phyloP scores from a whole-genome alignment of 2,329 filamentous ascomycete genomes.

The Zalaria sp. region DNA sequence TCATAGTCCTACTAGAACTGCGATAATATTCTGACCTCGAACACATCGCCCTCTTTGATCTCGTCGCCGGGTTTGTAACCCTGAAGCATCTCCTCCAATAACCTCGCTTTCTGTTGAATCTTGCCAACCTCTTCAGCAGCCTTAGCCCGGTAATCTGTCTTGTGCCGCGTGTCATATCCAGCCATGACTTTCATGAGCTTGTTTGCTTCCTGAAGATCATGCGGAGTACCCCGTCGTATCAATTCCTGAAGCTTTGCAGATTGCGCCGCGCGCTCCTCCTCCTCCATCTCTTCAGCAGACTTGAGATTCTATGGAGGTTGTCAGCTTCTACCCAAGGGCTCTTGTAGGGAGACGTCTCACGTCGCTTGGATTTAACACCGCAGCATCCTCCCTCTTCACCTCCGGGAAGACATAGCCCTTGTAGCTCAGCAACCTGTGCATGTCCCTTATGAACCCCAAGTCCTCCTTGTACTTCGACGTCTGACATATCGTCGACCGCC shows the following conservation, averaged over 20 bases:
- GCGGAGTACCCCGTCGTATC: conserved; percentile 79
- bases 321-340: background rate
- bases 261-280: conserved; percentile 86
- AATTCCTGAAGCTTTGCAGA: conserved; percentile 97
- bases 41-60: conserved; percentile 56
- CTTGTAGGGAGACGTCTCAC: conserved; percentile 23
- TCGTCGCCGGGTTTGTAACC: conserved; percentile 69
- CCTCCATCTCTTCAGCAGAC: conserved; percentile 97
- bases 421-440: conserved; percentile 90
- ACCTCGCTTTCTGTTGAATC: conserved; percentile 86
- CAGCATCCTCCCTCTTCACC: conserved; percentile 82
- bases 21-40: conserved; percentile 37
- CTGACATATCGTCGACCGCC: conserved; percentile 95
- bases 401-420: conserved; percentile 96
- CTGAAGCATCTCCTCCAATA: conserved; percentile 86
- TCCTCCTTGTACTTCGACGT: conserved; percentile 97
- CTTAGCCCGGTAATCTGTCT: conserved; percentile 96
- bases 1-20: too few relatives aligned
- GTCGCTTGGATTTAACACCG: conserved; percentile 91
- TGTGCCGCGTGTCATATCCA: conserved; percentile 85
- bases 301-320: conserved; percentile 59
- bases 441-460: conserved; percentile 87
- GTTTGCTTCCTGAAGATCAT: conserved; percentile 93
- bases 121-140: conserved; percentile 88
- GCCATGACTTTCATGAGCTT: conserved; percentile 99